Base-by-base conservation (phyloP, 495 filamentous ascomycete genomes). In the Clohesyomyces aquaticus region DNA sequence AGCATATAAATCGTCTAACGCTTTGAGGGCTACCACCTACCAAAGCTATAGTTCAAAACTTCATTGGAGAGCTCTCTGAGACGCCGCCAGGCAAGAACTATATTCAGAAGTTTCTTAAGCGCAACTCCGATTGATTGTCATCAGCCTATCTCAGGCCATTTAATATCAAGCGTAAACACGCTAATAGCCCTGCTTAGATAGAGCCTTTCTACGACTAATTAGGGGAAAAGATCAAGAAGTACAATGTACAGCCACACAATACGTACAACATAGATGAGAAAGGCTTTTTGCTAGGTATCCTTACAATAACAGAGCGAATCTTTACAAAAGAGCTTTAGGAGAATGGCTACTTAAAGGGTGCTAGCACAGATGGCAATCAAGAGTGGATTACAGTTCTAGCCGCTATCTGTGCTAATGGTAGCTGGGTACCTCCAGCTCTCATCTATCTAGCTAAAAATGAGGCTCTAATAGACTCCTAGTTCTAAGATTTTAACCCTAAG, bases 211-310 rank as follows among this genome's bases (percentile, higher is more conserved):
- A 38, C 14, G 14, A 38, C 32, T 38, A 38, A 38, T 38, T 38
- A 38, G 32, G 32, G 32, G 32, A 38, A 14, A 66, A 61, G 47
- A 61, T 66, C 10, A 27, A 70, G 27, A 32, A 70, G 58, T 70
- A 67, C 29, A 46, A 49, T 22, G 57, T 65, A 52, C 16, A 53
- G 29, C 49, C 64, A 26, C 6, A 63, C 14, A 68, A 67, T 27
- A 59, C 51, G 29, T 68, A 68, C 52, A 70, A 69, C 25, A 53
- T 70, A 23, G 67, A 70, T 55, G 65, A 70, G 49, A 70, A 70
- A 42, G 67, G 67, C 66, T 70, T 70, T 42, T 26, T 65, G 11
- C 56, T 70, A 18, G 66, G 67, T 35, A 12, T 25, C 25, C n/a
- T 42, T 25, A 65, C 47, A 19, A 25, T 0, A 35, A 58, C 54